Base-by-base conservation (phyloP, 768 basidiomycete genomes). In the Saitozyma sp. region DNA sequence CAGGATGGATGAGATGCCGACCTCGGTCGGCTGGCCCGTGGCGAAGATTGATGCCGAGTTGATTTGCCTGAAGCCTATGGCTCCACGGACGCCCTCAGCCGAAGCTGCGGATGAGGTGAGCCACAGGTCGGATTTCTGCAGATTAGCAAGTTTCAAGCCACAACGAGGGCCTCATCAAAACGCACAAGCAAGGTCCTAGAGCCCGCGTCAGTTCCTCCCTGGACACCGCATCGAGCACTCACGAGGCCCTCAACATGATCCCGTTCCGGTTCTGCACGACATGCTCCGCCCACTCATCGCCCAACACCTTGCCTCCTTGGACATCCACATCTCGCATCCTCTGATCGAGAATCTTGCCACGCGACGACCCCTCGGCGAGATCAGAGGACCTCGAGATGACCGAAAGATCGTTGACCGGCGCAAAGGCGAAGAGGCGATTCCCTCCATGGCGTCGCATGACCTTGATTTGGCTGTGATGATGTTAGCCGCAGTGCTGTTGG, bases 271-370 rank as follows among this genome's bases (percentile, higher is more conserved):
- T 90, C 87, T 89, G 89, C 40, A 99, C 87, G 50, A 98, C 92
- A 76, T 94, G 91, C 48, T 91, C 89, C 3, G 91, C 92, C 82
- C 92, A 98, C 77, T 99, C 96, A 74, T 97, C 94, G 6, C 92
- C 95, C 1, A 94, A 82, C 50, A 96, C 86, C 74, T 89, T 90
- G 0, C 91, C 92, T 9, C 92, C 92, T 42, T 74, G 19, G 85
- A 81, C 61, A 88, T 89, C 41, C 85, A 87, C 10, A 87, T 84
- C 69, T 88, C 87, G 65, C 17, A 62, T 90, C 88, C 65, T 53
- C 13, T 16, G 58, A 59, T 56, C 43, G 77, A 86, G 86, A 75
- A 84, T 10, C 14, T 56, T 53, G 8, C 85, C n/a, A 87, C 89
- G 29, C 46, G 86, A 82, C 39, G 87, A 10, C 8, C 56, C 52